phyloP scores from a whole-genome alignment of 2,329 filamentous ascomycete genomes.

The Colletotrichum musae region DNA sequence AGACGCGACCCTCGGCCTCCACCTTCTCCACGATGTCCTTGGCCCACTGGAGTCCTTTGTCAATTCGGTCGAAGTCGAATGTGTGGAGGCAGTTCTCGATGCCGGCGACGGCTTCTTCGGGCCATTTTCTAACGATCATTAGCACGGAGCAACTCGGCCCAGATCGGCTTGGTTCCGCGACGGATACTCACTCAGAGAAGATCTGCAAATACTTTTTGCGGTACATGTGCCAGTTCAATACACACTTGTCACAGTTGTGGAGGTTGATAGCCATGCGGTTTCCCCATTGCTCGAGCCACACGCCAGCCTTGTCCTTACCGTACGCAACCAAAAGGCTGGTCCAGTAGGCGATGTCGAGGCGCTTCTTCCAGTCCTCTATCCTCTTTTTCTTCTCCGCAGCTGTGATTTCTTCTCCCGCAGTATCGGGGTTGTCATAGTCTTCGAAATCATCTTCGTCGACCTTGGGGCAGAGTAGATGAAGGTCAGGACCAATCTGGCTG shows the following conservation, averaged over 20 bases:
- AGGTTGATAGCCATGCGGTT: conserved; percentile 71
- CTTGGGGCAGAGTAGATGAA: conserved; percentile 79
- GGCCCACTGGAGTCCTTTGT: conserved; percentile 70
- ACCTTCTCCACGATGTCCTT: conserved; percentile 68
- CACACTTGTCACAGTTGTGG: conserved; percentile 77
- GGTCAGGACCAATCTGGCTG: conserved; percentile 59
- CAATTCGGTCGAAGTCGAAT: conserved; percentile 74
- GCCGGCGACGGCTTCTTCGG: conserved; percentile 65
- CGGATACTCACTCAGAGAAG: conserved; percentile 68
- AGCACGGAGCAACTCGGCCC: conserved; percentile 35
- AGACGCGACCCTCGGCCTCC: conserved; percentile 61
- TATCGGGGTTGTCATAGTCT: conserved; percentile 72
- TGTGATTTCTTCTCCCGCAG: conserved; percentile 55
- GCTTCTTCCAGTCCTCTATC: conserved; percentile 68
- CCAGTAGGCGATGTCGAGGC: conserved; percentile 75
- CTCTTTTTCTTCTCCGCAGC: conserved; percentile 65
- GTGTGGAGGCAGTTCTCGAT: conserved; percentile 71
- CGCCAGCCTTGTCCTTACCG: conserved; percentile 70
- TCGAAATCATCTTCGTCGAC: conserved; percentile 73
- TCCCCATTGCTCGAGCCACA: conserved; percentile 73
- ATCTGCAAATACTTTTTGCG: conserved; percentile 74
- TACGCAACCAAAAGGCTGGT: conserved; percentile 80
- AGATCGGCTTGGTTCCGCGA: neutral
- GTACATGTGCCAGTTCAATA: conserved; percentile 80
- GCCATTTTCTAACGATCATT: conserved; percentile 54